Conservation (phyloP, 495 filamentous ascomycete genomes). For the Xeromyces bisporus region DNA sequence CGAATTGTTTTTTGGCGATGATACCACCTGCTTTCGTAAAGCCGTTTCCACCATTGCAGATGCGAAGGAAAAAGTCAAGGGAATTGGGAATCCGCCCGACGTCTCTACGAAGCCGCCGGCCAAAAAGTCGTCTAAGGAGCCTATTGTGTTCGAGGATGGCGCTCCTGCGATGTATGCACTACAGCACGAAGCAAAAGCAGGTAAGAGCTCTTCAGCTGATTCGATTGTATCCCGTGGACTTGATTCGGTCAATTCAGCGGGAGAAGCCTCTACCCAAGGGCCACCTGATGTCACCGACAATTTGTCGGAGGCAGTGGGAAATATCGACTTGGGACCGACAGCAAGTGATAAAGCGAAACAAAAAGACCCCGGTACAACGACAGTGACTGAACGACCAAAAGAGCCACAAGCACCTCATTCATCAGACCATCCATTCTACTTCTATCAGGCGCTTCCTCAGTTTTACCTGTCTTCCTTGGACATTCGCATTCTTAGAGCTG, state of each 20-base stretch:
- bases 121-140: constrained; percentile 26
- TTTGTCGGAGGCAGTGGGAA: constrained; percentile 15
- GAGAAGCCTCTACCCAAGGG: constrained; percentile 4
- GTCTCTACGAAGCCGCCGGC: constrained; percentile 32
- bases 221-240: constrained; percentile 2
- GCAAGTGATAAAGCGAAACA: constrained; percentile 11
- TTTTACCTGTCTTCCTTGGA: constrained; percentile 89
- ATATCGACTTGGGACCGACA: constrained; percentile 8
- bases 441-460: constrained; percentile 80
- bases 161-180: constrained; percentile 37
- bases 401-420: constrained; percentile 13
- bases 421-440: constrained; percentile 44
- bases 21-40: constrained; percentile 78
- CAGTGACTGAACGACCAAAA: constrained; percentile 8
- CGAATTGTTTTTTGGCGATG: constrained; percentile 84
- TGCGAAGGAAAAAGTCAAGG: constrained; percentile 52
- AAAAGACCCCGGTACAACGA: constrained; percentile 9
- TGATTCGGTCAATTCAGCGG: constrained; percentile 1
- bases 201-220: constrained; percentile 19
- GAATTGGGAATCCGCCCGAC: constrained; percentile 54
- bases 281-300: constrained; percentile 10
- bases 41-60: constrained; percentile 55
- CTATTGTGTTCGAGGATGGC: constrained; percentile 32
- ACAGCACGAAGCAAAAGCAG: constrained; percentile 29
- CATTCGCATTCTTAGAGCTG: constrained; percentile 83